These are phyloP conservation scores for Fusarium cicatricum DNA, from an alignment of 2,329 filamentous ascomycete genomes.

Conservation along the genomic window DNA sequence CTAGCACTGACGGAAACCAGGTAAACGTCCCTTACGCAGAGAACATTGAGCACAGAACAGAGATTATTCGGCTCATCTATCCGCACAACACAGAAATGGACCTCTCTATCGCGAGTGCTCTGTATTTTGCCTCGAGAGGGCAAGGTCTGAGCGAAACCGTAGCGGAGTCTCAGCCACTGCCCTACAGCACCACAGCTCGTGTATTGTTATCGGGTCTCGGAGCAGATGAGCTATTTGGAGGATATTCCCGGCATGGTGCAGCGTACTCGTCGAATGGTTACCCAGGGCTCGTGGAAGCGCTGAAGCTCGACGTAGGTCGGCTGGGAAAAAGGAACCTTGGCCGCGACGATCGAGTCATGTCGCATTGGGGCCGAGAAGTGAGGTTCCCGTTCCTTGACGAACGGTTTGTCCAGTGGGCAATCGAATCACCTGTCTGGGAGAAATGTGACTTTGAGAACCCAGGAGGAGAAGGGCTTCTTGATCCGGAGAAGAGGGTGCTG, in stretches of 20 bases:
- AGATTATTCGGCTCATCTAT: slow-evolving; percentile 80
- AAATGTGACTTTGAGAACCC: slow-evolving; percentile 85
- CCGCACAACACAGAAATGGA: slow-evolving; percentile 99
- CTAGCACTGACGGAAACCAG: slow-evolving; percentile 43
- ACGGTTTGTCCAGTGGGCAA: slow-evolving; percentile 80
- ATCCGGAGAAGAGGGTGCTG: slow-evolving; percentile 83
- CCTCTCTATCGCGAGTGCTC: slow-evolving; percentile 87
- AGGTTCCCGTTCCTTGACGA: slow-evolving; percentile 94
- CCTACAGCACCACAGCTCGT: slow-evolving; percentile 75
- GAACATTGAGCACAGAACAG: slow-evolving; percentile 71
- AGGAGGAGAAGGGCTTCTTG: slow-evolving; percentile 56
- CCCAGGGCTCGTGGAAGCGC: slow-evolving; percentile 76
- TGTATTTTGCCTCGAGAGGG: slow-evolving; percentile 94
- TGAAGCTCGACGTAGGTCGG: slow-evolving; percentile 83
- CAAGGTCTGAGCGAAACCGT: slow-evolving; percentile 57
- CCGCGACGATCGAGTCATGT: slow-evolving; percentile 89
- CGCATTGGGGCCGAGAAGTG: slow-evolving; percentile 87
- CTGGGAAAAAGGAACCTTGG: slow-evolving; percentile 95
- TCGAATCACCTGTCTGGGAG: slow-evolving; percentile 76
- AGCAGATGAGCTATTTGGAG: slow-evolving; percentile 95
- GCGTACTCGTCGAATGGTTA: slow-evolving; percentile 78
- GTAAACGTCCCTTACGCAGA: slow-evolving; percentile 85
- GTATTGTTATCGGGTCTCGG: slow-evolving; percentile 92
- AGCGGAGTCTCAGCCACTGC: slow-evolving; percentile 35
- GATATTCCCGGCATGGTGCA: slow-evolving; percentile 84